phyloP scores from a whole-genome alignment of 441 rosid genomes.

The Bocquillonia castaneifolia region DNA sequence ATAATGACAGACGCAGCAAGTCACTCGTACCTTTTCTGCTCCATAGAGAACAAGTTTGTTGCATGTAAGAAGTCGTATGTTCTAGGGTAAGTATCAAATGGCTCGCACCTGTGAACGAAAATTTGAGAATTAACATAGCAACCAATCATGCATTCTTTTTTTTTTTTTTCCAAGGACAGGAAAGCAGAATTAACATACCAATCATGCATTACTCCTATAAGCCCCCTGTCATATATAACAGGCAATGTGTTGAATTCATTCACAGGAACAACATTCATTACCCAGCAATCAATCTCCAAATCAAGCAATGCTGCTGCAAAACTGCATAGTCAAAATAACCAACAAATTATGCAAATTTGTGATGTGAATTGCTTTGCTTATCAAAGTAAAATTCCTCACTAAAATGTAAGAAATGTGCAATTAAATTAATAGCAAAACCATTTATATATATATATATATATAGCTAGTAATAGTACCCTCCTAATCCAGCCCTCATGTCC shows the following conservation, averaged over 20 bases:
- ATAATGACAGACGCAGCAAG: background rate
- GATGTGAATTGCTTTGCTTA: background rate
- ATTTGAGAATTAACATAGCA: conserved; percentile 6
- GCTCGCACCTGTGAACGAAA: conserved; percentile 55
- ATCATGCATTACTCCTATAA: conserved; percentile 85
- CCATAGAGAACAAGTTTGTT: conserved; percentile 59
- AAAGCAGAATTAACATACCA: too few relatives aligned
- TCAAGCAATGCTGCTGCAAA: conserved; percentile 81
- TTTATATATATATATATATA: too few relatives aligned
- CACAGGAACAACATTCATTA: conserved; percentile 81
- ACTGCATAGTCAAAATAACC: conserved; percentile 36
- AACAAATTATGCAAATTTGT: background rate
- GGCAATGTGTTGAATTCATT: conserved; percentile 80
- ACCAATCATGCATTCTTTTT: too few relatives aligned
- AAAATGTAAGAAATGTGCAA: background rate
- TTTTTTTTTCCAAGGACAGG: too few relatives aligned
- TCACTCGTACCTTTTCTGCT: conserved; percentile 50
- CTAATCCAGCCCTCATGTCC: conserved; percentile 96
- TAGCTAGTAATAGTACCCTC: conserved; percentile 84
- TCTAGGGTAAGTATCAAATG: conserved; percentile 79
- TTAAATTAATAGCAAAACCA: background rate
- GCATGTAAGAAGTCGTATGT: conserved; percentile 76
- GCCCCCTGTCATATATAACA: conserved; percentile 86
- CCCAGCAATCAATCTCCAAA: conserved; percentile 70
- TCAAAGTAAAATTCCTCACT: background rate